Percentiles rank a stretch among this genome's conserved stretches.
phyloP scores from a whole-genome alignment of 176 grass and related monocot species.

The Oryza glaberrima region DNA sequence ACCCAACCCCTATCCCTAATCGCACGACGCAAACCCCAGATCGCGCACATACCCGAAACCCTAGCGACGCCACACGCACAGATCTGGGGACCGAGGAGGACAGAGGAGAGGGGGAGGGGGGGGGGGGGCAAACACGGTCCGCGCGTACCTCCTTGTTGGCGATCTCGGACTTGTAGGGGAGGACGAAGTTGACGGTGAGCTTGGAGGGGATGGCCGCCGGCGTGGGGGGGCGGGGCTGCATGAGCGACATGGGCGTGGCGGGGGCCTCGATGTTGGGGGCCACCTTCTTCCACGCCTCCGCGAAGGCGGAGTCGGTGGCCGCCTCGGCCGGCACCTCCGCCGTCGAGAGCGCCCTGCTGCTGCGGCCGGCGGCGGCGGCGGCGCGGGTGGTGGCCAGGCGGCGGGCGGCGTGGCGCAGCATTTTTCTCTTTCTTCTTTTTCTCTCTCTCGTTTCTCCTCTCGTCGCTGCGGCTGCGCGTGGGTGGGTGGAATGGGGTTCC shows the following conservation, averaged over 20 bases:
- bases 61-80: slow-evolving; percentile 23
- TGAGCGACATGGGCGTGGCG: slow-evolving; percentile 63
- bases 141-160: slow-evolving; percentile 81
- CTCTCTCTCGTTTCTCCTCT: background rate
- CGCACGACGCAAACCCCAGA: background rate
- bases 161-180: slow-evolving; percentile 94
- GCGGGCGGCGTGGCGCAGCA: slow-evolving; percentile 61
- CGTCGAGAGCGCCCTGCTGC: slow-evolving; percentile 47
- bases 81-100: slow-evolving; percentile 24
- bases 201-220: slow-evolving; percentile 75
- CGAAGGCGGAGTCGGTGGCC: slow-evolving; percentile 59
- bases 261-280: slow-evolving; percentile 66
- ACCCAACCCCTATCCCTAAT: background rate
- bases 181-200: slow-evolving; percentile 90
- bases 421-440: background rate
- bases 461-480: background rate
- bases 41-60: slow-evolving; percentile 29
- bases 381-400: slow-evolving; percentile 50
- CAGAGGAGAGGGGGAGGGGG: no score
- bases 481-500: slow-evolving; percentile 1
- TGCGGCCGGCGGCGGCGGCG: slow-evolving; percentile 21
- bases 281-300: slow-evolving; percentile 80
- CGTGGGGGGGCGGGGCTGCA: slow-evolving; percentile 78
- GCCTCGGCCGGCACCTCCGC: slow-evolving; percentile 58
- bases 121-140: no score